Base-by-base conservation (phyloP, 1,139 yeast genomes). In the Geotrichum bryndzae region DNA sequence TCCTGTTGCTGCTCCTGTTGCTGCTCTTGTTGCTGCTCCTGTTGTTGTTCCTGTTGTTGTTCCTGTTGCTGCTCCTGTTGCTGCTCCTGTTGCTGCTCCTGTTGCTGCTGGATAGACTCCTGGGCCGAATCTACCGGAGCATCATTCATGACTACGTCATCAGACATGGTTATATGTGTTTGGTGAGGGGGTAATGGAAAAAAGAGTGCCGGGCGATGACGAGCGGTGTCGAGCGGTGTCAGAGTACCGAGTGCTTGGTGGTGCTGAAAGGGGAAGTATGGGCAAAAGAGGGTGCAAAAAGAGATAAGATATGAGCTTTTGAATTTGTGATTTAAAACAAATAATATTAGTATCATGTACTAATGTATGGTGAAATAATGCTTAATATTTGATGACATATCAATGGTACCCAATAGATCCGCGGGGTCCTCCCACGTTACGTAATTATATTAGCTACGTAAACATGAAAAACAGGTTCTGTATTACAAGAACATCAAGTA, bases 141-240 rank as follows among this genome's bases (percentile, higher is more conserved):
- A 38, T 65, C 68, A 18, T 61, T 59, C 69, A 67, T 66, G 11
- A 65, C 69, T 54, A 66, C 66, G 62, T 67, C 69, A 33, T 64
- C 65, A 46, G 64, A 57, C 63, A 58, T 65, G 57, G 18, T 59
- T 54, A 29, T 54, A 27, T 27, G 29, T 50, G 23, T 41, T n/a
- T 41, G 22, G 10, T 15, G 18, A 18, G 48, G 22, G 5, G 48
- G 48, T 8, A 41, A 41, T 41, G 48, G 48, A 18, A 7, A 18
- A 5, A 15, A 15, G 48, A 18, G 48, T 15, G 22, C 22, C 48
- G 48, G 48, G n/a, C n/a, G 41, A 4, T 35, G 41, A 15, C 41
- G n/a, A 35, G 11, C 38, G 1, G 38, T 33, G 15, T 33, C 38
- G 38, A 33, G 18, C 48, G 23, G 22, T 15, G 22, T 41, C 18